Conservation (phyloP, 2,329 filamentous ascomycete genomes). For the Tolypocladium cylindrosporum region DNA sequence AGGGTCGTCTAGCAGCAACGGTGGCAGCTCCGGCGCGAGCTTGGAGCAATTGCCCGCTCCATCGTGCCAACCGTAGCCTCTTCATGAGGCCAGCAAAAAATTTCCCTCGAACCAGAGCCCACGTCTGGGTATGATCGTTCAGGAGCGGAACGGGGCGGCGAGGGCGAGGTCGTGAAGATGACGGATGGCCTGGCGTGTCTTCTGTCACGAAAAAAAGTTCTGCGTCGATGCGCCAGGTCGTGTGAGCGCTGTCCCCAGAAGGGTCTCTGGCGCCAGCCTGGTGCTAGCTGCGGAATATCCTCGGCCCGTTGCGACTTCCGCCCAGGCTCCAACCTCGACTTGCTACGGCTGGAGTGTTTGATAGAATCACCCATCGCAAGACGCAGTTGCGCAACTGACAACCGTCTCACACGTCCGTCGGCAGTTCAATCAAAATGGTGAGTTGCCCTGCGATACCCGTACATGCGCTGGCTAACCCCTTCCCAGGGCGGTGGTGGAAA, state of each 20-base stretch:
- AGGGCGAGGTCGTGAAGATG: not conserved
- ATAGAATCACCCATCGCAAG: slow-evolving; percentile 5
- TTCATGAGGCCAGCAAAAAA: slow-evolving; percentile 20
- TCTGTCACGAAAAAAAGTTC: slow-evolving; percentile 5
- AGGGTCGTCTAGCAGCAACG: slow-evolving; percentile 13
- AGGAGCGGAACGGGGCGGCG: not conserved
- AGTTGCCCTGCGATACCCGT: slow-evolving; percentile 9
- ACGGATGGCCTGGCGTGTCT: not conserved
- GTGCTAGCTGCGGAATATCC: slow-evolving; percentile 5
- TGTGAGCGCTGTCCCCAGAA: slow-evolving; percentile 6
- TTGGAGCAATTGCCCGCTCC: slow-evolving; percentile 29
- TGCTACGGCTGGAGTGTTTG: not conserved
- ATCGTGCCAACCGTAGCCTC: slow-evolving; percentile 31
- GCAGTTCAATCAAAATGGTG: slow-evolving; percentile 45
- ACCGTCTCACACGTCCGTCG: slow-evolving; percentile 20
- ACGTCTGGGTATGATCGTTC: not conserved
- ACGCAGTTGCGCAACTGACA: slow-evolving; percentile 19
- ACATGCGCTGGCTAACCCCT: slow-evolving; percentile 26
- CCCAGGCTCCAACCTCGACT: not conserved
- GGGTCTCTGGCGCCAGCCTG: not conserved
- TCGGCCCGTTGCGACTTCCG: slow-evolving; percentile 4
- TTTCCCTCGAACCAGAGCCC: not conserved
- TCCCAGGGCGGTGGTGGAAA: slow-evolving; percentile 64
- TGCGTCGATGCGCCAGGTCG: slow-evolving; percentile 4
- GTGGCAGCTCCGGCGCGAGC: slow-evolving; percentile 18